Evolutionary conservation across 2,329 filamentous ascomycete species (phyloP).

Genomic region (Colletotrichum lupini): DNA sequence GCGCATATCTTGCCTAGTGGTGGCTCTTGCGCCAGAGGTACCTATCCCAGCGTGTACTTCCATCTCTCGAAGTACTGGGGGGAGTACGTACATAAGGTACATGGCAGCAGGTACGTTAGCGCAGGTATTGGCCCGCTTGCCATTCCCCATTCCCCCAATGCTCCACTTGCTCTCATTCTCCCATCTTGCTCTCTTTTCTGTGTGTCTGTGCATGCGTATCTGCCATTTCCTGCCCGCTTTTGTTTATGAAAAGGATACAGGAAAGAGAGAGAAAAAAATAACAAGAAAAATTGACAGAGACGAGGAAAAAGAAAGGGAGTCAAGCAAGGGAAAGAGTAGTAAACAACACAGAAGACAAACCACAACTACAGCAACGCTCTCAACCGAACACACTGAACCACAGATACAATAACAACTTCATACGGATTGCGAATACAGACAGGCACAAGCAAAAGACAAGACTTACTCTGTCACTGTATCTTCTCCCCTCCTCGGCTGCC

Average conservation of each 20-base stretch:
- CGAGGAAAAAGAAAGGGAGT: neutral
- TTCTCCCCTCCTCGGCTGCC: conserved; percentile 57
- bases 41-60: neutral
- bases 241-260: neutral
- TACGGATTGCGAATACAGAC: too few relatives aligned
- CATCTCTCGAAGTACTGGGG: too few relatives aligned
- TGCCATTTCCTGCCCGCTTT: neutral
- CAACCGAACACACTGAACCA: neutral
- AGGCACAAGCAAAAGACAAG: neutral
- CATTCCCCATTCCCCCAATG: neutral
- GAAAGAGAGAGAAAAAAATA: neutral
- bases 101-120: neutral
- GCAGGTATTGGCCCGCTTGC: conserved; percentile 7
- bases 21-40: neutral
- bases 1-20: neutral
- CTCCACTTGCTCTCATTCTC: neutral
- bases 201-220: neutral
- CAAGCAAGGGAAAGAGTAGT: neutral
- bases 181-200: neutral
- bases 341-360: neutral
- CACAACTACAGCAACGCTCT: neutral
- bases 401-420: neutral
- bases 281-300: neutral
- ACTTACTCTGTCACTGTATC: neutral
- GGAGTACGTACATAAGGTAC: neutral